Base-by-base conservation (phyloP, 805 yeast genomes). In the Candida ovalis region DNA sequence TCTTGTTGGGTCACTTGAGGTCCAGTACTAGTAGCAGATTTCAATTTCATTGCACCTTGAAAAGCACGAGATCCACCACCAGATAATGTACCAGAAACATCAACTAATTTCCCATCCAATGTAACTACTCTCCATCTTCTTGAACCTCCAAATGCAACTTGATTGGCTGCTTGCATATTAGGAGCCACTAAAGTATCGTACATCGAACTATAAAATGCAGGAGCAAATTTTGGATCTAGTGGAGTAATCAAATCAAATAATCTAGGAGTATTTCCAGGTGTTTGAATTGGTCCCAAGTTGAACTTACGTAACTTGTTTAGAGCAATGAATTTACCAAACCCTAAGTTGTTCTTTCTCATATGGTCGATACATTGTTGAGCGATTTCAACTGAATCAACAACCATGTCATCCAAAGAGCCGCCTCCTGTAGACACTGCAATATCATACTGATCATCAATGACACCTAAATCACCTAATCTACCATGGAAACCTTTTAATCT, bases 381-480 rank as follows among this genome's bases (percentile, higher is more conserved):
- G 1, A 76, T 75, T 54, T 78, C 83, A 17, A 79, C 84, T 0
- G 81, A 72, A 42, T 90, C 97, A 2, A 94, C 98, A 17, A 94
- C 98, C 75, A 90, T 82, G 52, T 95, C 92, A 63, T 92, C 96
- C 48, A 94, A 72, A 8, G 91, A 83, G 1, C 96, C 90, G 55
- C 94, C 89, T 0, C 97, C 98, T 0, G 98, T 94, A 0, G 98
- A 90, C 8, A 94, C 81, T 0, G 99, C 99, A 45, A 90, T 79
- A 67, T 95, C 98, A 63, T 86, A 94, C 58, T 80, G 77, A 54
- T 86, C 88, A 62, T 89, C 96, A 53, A 94, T 94, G 2, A 78
- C 76, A n/a, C 97, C 99, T 40, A 94, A 70, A 56, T 89, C 96
- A 17, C 99, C 99, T 15, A 94, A 70, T 52, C 97, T 74, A 0